A percentile compares a stretch with the other conserved stretches of the same genome.
These are phyloP conservation scores for Coemansia javaensis DNA, from an alignment of 192 early-diverging fungal genomes.

Conservation along the genomic window DNA sequence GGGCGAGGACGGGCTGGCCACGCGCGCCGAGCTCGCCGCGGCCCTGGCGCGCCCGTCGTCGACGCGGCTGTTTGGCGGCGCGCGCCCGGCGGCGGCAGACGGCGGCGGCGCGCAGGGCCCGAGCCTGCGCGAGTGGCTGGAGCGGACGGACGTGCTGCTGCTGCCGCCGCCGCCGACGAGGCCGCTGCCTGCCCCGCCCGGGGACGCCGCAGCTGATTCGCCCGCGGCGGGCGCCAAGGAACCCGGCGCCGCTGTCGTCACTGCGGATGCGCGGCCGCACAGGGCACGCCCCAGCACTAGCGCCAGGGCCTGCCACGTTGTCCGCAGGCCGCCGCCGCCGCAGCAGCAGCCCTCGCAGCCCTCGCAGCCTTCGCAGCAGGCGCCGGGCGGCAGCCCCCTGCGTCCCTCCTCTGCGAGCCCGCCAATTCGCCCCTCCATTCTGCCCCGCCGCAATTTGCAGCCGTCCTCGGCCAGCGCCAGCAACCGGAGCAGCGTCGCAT, in stretches of 20 bases:
- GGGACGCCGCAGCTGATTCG: too few relatives aligned
- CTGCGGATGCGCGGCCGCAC: too few relatives aligned
- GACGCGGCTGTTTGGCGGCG: slow-evolving; percentile 20
- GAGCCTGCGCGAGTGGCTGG: slow-evolving; percentile 41
- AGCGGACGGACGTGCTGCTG: slow-evolving; percentile 34
- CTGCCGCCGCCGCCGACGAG: slow-evolving; percentile 25
- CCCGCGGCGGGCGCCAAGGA: too few relatives aligned
- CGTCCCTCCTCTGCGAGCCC: slow-evolving; percentile 23
- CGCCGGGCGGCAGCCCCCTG: slow-evolving; percentile 21
- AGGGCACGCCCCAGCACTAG: too few relatives aligned
- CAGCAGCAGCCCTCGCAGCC: too few relatives aligned
- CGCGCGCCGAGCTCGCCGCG: slow-evolving; percentile 18
- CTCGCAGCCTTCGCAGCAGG: too few relatives aligned
- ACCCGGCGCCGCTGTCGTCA: too few relatives aligned
- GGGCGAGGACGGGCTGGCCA: slow-evolving; percentile 17
- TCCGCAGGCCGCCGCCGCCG: too few relatives aligned
- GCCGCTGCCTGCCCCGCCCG: too few relatives aligned
- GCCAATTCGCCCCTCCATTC: not conserved
- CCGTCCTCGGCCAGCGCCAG: not conserved
- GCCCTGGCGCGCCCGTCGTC: slow-evolving; percentile 36
- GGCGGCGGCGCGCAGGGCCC: slow-evolving; percentile 2
- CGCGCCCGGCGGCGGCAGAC: not conserved
- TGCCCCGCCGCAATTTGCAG: not conserved
- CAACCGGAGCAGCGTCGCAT: slow-evolving; percentile 4
- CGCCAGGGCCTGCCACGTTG: too few relatives aligned